These are phyloP conservation scores for Parathielavia hyrcaniae DNA, from an alignment of 495 filamentous ascomycete species.

Conservation along the genomic window DNA sequence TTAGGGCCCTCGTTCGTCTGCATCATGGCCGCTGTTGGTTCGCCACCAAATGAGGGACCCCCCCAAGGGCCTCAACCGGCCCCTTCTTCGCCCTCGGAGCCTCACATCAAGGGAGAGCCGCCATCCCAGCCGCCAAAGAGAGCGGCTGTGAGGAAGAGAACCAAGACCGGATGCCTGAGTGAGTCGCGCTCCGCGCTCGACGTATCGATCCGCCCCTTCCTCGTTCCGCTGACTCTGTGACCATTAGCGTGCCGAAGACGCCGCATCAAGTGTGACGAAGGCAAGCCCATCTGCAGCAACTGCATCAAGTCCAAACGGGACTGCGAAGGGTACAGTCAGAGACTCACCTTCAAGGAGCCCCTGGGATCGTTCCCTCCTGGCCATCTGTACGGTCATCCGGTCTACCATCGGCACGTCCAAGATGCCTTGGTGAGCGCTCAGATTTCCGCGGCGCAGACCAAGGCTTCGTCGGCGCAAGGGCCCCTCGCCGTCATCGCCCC, in stretches of 20 bases:
- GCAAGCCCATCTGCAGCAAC: conserved; percentile 80
- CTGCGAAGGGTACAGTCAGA: conserved; percentile 92
- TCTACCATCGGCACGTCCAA: conserved; percentile 26
- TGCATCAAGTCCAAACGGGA: conserved; percentile 91
- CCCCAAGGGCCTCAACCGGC: conserved; percentile 18
- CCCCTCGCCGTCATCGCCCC: conserved; percentile 31
- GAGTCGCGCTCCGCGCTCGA: conserved; percentile 35
- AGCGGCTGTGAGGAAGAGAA: conserved; percentile 60
- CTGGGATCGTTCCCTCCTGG: conserved; percentile 50
- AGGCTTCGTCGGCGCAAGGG: conserved; percentile 24
- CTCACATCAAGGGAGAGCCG: conserved; percentile 26
- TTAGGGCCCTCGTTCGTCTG: neutral
- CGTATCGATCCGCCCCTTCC: neutral
- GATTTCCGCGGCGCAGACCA: conserved; percentile 22
- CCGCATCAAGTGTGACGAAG: conserved; percentile 96
- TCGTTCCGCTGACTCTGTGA: conserved; percentile 17
- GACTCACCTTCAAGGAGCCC: conserved; percentile 88
- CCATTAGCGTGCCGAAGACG: conserved; percentile 78
- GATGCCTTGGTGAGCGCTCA: conserved; percentile 23
- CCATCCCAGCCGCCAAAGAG: conserved; percentile 32
- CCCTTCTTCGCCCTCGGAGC: conserved; percentile 7
- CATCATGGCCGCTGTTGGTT: conserved; percentile 4
- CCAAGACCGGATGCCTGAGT: conserved; percentile 96
- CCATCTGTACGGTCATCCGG: conserved; percentile 23
- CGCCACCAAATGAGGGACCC: neutral